Evolutionary conservation across 176 grass and related monocot genomes (phyloP).

Genomic region (Avena insularis): DNA sequence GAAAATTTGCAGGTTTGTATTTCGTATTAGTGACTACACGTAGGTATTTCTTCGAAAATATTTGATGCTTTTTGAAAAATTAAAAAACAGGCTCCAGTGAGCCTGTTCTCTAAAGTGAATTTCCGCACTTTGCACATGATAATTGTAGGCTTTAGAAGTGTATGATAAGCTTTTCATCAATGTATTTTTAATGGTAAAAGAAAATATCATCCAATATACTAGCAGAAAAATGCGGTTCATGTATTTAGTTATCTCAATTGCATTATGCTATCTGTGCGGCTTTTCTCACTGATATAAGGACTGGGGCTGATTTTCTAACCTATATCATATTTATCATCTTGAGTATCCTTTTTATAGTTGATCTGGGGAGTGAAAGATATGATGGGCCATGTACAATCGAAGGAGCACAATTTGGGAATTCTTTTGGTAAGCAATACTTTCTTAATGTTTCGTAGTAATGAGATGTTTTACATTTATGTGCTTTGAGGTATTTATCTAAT

Average conservation of each 20-base stretch:
- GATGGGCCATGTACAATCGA: slow-evolving; percentile 47
- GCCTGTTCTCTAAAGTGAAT: too few relatives aligned
- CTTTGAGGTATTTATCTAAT: slow-evolving; percentile 11
- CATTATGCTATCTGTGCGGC: neutral
- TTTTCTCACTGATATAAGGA: slow-evolving; percentile 8
- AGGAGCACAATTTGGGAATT: slow-evolving; percentile 95
- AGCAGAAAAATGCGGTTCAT: neutral
- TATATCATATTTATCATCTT: slow-evolving; percentile 10
- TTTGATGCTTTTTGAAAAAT: too few relatives aligned
- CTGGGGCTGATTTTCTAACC: slow-evolving; percentile 1
- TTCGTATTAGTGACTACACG: too few relatives aligned
- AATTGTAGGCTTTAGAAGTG: neutral
- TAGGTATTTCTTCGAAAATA: too few relatives aligned
- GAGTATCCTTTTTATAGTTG: slow-evolving; percentile 54
- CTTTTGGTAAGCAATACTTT: slow-evolving; percentile 78
- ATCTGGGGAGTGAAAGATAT: slow-evolving; percentile 73
- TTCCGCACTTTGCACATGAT: neutral
- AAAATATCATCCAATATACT: neutral
- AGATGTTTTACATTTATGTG: neutral
- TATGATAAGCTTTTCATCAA: neutral
- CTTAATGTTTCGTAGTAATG: slow-evolving; percentile 9
- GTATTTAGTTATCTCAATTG: slow-evolving; percentile 20
- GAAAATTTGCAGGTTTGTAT: too few relatives aligned
- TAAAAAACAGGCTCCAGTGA: too few relatives aligned
- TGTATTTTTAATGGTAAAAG: neutral